A percentile compares a stretch with the other conserved stretches of the same genome.
Conservation (phyloP, 106 monocot genomes). For the Dioscorea dumetorum region DNA sequence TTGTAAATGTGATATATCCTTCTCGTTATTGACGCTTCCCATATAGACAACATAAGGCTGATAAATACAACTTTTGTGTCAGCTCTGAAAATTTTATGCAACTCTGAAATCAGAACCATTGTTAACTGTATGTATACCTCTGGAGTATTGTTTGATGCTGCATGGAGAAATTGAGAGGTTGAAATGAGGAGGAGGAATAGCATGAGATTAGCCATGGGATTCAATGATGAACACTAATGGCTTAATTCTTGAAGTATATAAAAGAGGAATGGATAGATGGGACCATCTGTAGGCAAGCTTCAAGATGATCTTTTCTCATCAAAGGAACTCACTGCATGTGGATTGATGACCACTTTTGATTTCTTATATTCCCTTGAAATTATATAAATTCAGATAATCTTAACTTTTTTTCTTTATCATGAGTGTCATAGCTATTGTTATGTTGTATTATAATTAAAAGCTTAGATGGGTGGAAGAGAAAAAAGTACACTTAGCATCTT, state of each 20-base stretch:
- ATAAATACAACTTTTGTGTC: not conserved
- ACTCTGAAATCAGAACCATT: not conserved
- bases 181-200: constrained; percentile 23
- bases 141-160: constrained; percentile 21
- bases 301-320: constrained; percentile 1
- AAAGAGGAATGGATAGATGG: not conserved
- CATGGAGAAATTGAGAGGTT: constrained; percentile 19
- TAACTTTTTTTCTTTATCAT: constrained; percentile 1
- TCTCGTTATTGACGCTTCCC: constrained; percentile 42
- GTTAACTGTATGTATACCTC: constrained; percentile 23
- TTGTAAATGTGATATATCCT: constrained; percentile 47
- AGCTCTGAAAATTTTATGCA: not conserved
- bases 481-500: not conserved
- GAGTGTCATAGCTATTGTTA: not conserved
- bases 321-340: constrained; percentile 20
- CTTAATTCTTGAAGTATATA: not conserved
- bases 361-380: not conserved
- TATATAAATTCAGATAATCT: not conserved
- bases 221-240: constrained; percentile 5
- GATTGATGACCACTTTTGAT: not conserved
- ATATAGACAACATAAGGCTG: constrained; percentile 90
- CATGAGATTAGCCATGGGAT: constrained; percentile 23
- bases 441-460: not conserved
- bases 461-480: not conserved
- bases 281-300: constrained; percentile 26